Evolutionary conservation across 2,329 filamentous ascomycete genomes (phyloP).

Genomic region (Fusarium nodosum): DNA sequence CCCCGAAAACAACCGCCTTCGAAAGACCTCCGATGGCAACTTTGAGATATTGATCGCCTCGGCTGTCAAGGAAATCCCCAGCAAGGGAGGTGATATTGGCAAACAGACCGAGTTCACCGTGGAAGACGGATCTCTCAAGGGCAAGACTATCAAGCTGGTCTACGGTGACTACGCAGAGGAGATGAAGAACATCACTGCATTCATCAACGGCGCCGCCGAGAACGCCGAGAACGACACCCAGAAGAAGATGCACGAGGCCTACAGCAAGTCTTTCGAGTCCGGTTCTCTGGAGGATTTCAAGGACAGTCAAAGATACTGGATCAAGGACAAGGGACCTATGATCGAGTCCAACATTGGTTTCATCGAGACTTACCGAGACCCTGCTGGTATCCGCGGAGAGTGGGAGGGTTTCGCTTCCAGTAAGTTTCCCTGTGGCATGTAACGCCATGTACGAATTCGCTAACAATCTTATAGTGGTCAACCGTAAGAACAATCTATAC

Average conservation of each 20-base stretch:
- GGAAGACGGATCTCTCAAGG: constrained; percentile 70
- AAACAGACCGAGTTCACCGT: constrained; percentile 73
- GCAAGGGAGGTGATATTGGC: constrained; percentile 76
- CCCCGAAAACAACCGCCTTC: constrained; percentile 81
- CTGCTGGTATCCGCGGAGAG: constrained; percentile 82
- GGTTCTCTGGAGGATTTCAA: constrained; percentile 85
- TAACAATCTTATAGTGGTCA: constrained; percentile 69
- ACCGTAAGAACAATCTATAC: constrained; percentile 60
- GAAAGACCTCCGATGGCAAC: constrained; percentile 72
- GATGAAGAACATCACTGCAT: constrained; percentile 76
- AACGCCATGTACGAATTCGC: constrained; percentile 15
- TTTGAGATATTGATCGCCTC: constrained; percentile 84
- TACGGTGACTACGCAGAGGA: constrained; percentile 82
- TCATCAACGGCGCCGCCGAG: constrained; percentile 75
- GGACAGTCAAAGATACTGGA: constrained; percentile 84
- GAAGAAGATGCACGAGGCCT: constrained; percentile 78
- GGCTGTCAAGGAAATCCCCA: constrained; percentile 70
- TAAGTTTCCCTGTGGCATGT: constrained; percentile 38
- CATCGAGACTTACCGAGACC: constrained; percentile 88
- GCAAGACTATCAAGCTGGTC: constrained; percentile 77
- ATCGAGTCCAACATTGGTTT: constrained; percentile 88
- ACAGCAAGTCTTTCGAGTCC: constrained; percentile 79
- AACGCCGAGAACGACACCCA: constrained; percentile 81
- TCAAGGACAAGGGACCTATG: constrained; percentile 83
- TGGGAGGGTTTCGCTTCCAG: constrained; percentile 87